Evolutionary conservation across 306 rosid species (phyloP).

Genomic region (Citrullus colocynthis): DNA sequence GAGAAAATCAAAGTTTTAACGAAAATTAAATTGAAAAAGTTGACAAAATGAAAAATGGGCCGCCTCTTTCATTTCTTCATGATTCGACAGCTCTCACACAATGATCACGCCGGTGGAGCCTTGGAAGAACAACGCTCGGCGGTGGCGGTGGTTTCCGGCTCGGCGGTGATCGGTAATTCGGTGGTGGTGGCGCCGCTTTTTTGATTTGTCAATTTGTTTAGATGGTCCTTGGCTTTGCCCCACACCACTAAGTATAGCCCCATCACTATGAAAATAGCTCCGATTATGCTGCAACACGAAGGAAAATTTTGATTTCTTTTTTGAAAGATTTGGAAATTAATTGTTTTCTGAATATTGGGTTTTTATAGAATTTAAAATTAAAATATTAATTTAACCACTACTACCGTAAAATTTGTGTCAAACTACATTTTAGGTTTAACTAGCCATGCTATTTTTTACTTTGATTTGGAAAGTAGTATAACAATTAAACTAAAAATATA

Average conservation of each 20-base stretch:
- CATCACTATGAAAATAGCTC: constrained; percentile 64
- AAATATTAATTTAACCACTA: too few species aligned
- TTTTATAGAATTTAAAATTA: too few species aligned
- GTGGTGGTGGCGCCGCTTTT: constrained; percentile 17
- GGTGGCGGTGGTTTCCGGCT: constrained; percentile 1
- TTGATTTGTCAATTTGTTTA: constrained; percentile 1
- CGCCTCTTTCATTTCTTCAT: not conserved
- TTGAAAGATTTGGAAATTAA: too few species aligned
- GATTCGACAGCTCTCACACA: not conserved
- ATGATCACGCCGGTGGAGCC: not conserved
- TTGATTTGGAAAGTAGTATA: too few species aligned
- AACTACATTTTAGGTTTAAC: too few species aligned
- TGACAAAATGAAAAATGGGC: not conserved
- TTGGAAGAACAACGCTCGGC: constrained; percentile 19
- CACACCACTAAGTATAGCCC: constrained; percentile 95
- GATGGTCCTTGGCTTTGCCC: constrained; percentile 77
- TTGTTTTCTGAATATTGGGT: too few species aligned
- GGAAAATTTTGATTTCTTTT: not conserved
- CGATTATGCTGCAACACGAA: constrained; percentile 37
- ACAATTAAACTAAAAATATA: too few species aligned
- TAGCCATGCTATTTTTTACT: too few species aligned
- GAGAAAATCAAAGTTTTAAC: not conserved
- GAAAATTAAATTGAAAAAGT: not conserved
- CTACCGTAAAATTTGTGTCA: too few species aligned
- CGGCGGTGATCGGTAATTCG: constrained; percentile 45